A percentile compares a stretch with the other conserved stretches of the same genome.
Conservation (phyloP, 371 early-diverging fungal species). For the Mortierella sp. region DNA sequence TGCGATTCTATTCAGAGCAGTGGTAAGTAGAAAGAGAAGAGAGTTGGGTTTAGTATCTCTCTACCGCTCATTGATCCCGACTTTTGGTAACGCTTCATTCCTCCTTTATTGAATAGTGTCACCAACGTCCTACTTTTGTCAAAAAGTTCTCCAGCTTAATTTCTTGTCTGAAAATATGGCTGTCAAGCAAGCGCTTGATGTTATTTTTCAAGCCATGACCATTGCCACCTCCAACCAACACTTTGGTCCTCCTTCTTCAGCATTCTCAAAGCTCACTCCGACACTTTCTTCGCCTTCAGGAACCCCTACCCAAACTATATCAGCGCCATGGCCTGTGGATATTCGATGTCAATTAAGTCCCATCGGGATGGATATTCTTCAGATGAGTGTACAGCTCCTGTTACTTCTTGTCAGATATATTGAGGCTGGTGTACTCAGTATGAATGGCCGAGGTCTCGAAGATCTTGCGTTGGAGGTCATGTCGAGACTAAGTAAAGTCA, state of each 20-base stretch:
- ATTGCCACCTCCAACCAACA: slow-evolving; percentile 29
- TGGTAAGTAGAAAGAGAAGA: slow-evolving; percentile 8
- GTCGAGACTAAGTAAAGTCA: slow-evolving; percentile 28
- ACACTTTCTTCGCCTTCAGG: not conserved
- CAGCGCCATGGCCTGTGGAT: slow-evolving; percentile 30
- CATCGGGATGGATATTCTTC: slow-evolving; percentile 30
- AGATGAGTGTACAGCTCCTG: slow-evolving; percentile 37
- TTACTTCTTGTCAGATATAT: slow-evolving; percentile 31
- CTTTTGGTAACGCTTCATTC: no score
- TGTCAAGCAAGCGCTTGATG: slow-evolving; percentile 22
- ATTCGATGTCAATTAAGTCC: slow-evolving; percentile 19
- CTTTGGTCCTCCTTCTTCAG: slow-evolving; percentile 2
- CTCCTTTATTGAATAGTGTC: slow-evolving; percentile 12
- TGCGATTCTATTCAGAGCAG: slow-evolving; percentile 34
- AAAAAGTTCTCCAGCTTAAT: slow-evolving; percentile 16
- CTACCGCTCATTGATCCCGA: not conserved
- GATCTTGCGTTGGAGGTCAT: slow-evolving; percentile 29
- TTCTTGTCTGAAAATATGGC: slow-evolving; percentile 11
- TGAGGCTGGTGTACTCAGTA: slow-evolving; percentile 20
- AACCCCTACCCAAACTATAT: not conserved
- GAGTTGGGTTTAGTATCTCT: not conserved
- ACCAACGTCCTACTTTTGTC: slow-evolving; percentile 26
- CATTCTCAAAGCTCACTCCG: not conserved
- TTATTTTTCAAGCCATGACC: slow-evolving; percentile 28
- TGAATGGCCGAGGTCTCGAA: slow-evolving; percentile 28